Evolutionary conservation across 2,329 filamentous ascomycete species (phyloP), one percentile per base, ranked within the genome.

Genomic region (Colletotrichum sp.): DNA sequence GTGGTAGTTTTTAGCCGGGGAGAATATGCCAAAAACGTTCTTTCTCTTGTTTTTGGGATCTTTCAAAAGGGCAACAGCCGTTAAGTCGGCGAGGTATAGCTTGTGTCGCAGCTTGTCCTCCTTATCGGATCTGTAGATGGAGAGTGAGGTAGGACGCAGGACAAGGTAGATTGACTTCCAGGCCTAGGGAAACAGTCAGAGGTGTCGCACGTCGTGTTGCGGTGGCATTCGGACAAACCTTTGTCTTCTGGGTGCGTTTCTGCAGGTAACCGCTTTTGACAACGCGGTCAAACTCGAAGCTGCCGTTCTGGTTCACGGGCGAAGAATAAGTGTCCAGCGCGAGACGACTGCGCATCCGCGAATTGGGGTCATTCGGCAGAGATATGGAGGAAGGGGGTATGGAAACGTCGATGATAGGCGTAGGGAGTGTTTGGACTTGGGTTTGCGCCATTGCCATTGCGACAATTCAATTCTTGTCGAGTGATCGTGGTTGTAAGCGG

Each of bases 131-230:
- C 96, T 98, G 90, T 99, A 99, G 77, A 98, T 93, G 67, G 95
- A 98, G 39, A 99, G 90, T 24, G 95, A 91, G 80, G 97, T 98
- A 1, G 96, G 96, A 77, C 97, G 94, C 61, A 99, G 91, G 55
- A 99, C 97, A 57, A 99, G 89, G 85, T 94, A 97, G 77, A 96
- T 92, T 7, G 93, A 89, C 86, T 98, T 98, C 97, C 97, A 99
- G 77, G 94, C 93, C 92, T 98, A 72, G 10, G 66, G 18, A 61
- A 66, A n/a, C 63, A 75, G 32, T 73, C 43, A 76, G 61, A 32
- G 15, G 26, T 64, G 34, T 39, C 26, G 32, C 18, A 21, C 10
- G 12, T n/a, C 18, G 30, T 48, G 16, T 9, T 15, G 21, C 43
- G 67, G 64, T 28, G 67, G 10, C 16, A 68, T 24, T 66, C 43